Evolutionary conservation across 2,329 filamentous ascomycete species (phyloP), one percentile per base, ranked within the genome.

Genomic region (Fusarium mundagurra): DNA sequence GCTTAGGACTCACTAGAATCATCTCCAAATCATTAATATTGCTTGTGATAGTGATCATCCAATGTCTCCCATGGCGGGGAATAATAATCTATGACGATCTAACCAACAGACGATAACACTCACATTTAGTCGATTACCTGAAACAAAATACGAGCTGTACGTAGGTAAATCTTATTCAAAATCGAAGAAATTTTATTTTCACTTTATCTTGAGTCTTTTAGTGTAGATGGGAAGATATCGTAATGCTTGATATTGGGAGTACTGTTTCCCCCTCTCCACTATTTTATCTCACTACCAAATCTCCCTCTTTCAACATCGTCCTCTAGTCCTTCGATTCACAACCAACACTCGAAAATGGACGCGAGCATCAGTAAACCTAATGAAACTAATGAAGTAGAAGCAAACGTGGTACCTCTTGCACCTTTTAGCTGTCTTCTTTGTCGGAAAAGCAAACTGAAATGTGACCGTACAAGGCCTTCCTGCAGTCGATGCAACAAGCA

Each of bases 361-460:
- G 14, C 6, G 18, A 24, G 31, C 27, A 16, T 8, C 11, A 17
- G 8, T 9, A 7, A 20, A 2, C 8, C n/a, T 2, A 20, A n/a
- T 18, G 16, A 20, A 4, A 6, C 3, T 3, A 18, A 29, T 16
- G 14, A 16, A 17, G 5, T 13, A 14, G 31, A 55, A 6, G 16
- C 6, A 22, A 39, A 4, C 5, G 4, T 24, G 3, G 27, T 5
- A 4, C 50, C 39, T 20, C 34, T 53, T 13, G 44, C 67, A 8
- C 50, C 50, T 12, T 69, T 69, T 34, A 69, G 65, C 12, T 69
- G 67, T 29, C 34, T 69, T 24, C 38, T 43, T 17, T 69, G 67
- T 41, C 67, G 65, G 24, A 64, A 51, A 38, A 69, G 67, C 44
- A 69, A 69, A 24, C 11, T 69, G 29, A 69, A 53, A 8, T 69